These are phyloP conservation scores for Schizophyllum commune DNA, from an alignment of 1,284 basidiomycete genomes.

Conservation along the genomic window DNA sequence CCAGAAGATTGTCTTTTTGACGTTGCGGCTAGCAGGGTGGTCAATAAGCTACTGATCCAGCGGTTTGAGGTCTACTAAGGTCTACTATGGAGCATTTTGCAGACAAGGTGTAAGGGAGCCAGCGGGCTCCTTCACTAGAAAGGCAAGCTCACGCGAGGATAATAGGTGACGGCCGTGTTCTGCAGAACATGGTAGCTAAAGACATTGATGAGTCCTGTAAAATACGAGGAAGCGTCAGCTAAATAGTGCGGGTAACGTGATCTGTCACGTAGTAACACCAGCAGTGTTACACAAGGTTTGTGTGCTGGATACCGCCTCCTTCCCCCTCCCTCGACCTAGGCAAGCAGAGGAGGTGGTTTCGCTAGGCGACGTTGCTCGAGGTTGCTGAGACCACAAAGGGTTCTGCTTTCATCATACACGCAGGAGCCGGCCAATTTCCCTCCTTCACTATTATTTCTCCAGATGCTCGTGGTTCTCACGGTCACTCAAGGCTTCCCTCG, in stretches of 20 bases:
- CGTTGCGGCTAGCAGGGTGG: slow-evolving; percentile 83
- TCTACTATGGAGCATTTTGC: slow-evolving; percentile 78
- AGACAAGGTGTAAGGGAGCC: slow-evolving; percentile 38
- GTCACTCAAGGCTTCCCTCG: slow-evolving; percentile 37
- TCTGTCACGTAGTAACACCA: slow-evolving; percentile 2
- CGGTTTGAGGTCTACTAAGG: too few species aligned
- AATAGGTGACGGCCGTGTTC: too few species aligned
- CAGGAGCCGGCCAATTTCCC: slow-evolving; percentile 55
- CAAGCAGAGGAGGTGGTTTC: slow-evolving; percentile 71
- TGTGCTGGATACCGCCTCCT: slow-evolving; percentile 52
- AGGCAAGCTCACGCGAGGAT: too few species aligned
- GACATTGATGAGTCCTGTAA: too few species aligned
- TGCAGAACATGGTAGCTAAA: too few species aligned
- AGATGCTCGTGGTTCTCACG: slow-evolving; percentile 35
- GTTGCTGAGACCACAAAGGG: slow-evolving; percentile 32
- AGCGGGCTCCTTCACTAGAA: too few species aligned
- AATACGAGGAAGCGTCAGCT: too few species aligned
- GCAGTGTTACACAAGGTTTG: slow-evolving; percentile 49
- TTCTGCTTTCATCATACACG: slow-evolving; percentile 46
- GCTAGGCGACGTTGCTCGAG: slow-evolving; percentile 62
- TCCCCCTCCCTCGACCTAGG: slow-evolving; percentile 44
- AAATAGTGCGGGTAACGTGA: too few species aligned
- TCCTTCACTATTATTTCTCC: slow-evolving; percentile 40
- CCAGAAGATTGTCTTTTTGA: slow-evolving; percentile 85
- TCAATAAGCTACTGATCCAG: slow-evolving; percentile 83